Evolutionary conservation across 148 eudicot species (phyloP).

Genomic region (Nepenthes mirabilis): DNA sequence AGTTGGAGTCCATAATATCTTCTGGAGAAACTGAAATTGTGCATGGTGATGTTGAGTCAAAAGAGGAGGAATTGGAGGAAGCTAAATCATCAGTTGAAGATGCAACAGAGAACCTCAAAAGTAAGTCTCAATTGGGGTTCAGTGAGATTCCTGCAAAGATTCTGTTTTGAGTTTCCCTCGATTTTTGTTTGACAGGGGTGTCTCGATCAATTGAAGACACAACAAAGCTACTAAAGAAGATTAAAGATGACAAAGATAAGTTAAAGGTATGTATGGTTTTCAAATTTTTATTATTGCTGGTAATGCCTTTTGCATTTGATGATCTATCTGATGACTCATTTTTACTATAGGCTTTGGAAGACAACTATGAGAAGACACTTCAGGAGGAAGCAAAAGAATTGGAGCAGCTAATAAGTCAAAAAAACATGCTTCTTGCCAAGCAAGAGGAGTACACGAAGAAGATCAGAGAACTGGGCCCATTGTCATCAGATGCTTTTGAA

Average conservation of each 20-base stretch:
- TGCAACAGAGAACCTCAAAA: conserved; percentile 54
- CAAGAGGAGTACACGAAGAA: conserved; percentile 94
- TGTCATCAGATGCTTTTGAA: conserved; percentile 93
- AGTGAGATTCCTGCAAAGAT: neutral
- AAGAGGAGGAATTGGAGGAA: conserved; percentile 63
- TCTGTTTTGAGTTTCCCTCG: neutral
- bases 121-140: conserved; percentile 18
- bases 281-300: conserved; percentile 4
- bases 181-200: conserved; percentile 32
- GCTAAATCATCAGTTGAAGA: conserved; percentile 52
- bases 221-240: conserved; percentile 45
- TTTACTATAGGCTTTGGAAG: conserved; percentile 54
- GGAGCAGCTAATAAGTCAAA: conserved; percentile 74
- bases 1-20: conserved; percentile 59
- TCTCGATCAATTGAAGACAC: conserved; percentile 44
- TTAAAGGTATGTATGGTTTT: conserved; percentile 47
- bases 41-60: conserved; percentile 51
- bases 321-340: conserved; percentile 5
- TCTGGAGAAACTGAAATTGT: conserved; percentile 51
- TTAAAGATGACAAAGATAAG: conserved; percentile 57
- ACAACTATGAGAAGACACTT: conserved; percentile 51
- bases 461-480: conserved; percentile 84
- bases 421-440: conserved; percentile 67
- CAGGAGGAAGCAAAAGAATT: conserved; percentile 86
- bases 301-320: conserved; percentile 6